Evolutionary conservation across 2,329 filamentous ascomycete species (phyloP).

Genomic region (Xylariaceae sp.): DNA sequence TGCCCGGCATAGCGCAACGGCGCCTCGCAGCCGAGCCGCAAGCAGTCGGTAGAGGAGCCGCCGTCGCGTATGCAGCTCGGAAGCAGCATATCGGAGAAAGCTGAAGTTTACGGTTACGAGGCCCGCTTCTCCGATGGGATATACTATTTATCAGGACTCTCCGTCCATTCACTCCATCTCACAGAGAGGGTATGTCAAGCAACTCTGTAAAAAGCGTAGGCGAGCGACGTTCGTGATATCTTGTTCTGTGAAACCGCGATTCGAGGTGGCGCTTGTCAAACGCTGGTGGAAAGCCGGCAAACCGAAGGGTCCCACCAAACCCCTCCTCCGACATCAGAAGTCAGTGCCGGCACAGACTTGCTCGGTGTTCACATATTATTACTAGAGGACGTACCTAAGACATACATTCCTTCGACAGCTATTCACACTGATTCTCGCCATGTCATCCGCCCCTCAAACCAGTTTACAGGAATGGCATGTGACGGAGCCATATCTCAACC

Average conservation of each 20-base stretch:
- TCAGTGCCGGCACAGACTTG: too few species aligned
- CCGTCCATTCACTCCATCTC: constrained; percentile 6
- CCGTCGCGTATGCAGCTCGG: constrained; percentile 12
- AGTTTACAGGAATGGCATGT: constrained; percentile 47
- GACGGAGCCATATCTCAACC: constrained; percentile 54
- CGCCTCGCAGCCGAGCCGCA: background rate
- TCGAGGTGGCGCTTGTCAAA: background rate
- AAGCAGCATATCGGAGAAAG: constrained; percentile 11
- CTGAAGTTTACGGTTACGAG: constrained; percentile 15
- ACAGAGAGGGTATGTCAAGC: background rate
- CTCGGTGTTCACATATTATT: background rate
- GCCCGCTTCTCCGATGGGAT: constrained; percentile 15
- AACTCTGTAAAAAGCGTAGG: background rate
- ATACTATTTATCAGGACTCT: too few species aligned
- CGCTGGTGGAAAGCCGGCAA: background rate
- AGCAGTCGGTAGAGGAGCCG: constrained; percentile 13
- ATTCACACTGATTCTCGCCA: background rate
- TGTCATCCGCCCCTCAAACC: constrained; percentile 28
- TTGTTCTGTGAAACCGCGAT: background rate
- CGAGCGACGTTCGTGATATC: background rate
- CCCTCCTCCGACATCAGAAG: too few species aligned
- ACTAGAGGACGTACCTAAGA: background rate
- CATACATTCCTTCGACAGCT: background rate
- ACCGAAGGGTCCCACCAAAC: background rate
- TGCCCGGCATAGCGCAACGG: background rate